These are phyloP conservation scores for Parmales sp. DNA, from an alignment of 108 stramenopile genomes.

Conservation along the genomic window DNA sequence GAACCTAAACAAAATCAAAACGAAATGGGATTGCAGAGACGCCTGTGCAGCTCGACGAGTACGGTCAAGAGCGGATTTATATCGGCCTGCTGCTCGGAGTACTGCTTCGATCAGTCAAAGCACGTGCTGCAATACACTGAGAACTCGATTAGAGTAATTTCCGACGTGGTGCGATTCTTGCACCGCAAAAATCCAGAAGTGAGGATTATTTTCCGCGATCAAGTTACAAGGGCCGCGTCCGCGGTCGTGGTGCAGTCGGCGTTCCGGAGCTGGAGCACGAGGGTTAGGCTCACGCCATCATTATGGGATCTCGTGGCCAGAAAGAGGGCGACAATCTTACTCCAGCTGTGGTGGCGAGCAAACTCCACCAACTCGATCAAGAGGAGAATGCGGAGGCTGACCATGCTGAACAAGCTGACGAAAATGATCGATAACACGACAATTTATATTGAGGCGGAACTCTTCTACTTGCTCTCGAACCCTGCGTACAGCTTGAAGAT, in stretches of 20 bases:
- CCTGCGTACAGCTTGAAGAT: background rate
- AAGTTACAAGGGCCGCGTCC: background rate
- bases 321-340: background rate
- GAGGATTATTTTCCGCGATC: background rate
- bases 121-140: background rate
- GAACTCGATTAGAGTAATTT: background rate
- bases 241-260: background rate
- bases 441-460: background rate
- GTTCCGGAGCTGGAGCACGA: background rate
- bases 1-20: too few species aligned
- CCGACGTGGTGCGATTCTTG: background rate
- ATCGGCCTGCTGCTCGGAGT: too few species aligned
- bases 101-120: too few species aligned
- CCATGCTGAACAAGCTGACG: background rate
- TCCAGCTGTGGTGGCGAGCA: background rate
- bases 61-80: too few species aligned
- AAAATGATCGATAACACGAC: background rate
- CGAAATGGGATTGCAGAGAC: too few species aligned
- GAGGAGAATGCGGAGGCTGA: background rate
- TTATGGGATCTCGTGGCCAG: background rate
- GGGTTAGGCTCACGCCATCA: background rate
- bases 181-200: background rate
- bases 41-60: too few species aligned
- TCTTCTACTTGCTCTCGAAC: constrained; percentile 2
- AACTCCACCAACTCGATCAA: background rate